Base-by-base conservation (phyloP, 495 filamentous ascomycete genomes). In the Alectoria sarmentosa region DNA sequence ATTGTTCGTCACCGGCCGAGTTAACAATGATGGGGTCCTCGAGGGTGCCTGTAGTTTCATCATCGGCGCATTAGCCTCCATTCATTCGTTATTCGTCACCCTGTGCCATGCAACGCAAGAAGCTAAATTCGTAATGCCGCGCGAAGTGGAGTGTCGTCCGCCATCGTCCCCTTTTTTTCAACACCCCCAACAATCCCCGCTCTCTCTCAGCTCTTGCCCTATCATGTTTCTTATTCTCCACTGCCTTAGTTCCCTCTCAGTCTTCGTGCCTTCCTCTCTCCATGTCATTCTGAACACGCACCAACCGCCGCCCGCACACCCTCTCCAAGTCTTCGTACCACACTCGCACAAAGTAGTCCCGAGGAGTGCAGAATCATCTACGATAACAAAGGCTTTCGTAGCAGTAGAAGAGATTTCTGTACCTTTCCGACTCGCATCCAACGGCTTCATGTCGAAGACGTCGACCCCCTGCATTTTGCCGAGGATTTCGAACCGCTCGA, bases 391-490 rank as follows among this genome's bases (percentile, higher is more conserved):
- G 17, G 52, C 19, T 21, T 8, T 55, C 17, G 14, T 7, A 34
- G 52, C 10, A 49, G 23, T 9, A 34, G 23, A 57, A 61, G 4
- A 0, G 3, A 28, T 0, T 13, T 34, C 48, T 62, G 36, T 79
- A 90, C 90, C 91, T 80, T 84, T 86, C 66, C 94, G 85, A 69
- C 88, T 92, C 42, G 94, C 84, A 80, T 96, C 92, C 67, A 99
- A 82, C 54, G 94, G 95, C 78, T 86, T 88, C 92, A 96, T 96
- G 78, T 99, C 95, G 79, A 98, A 99, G 73, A 98, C 82, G 76
- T 99, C 94, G 67, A 99, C 82, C 69, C 94, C 91, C 82, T 98
- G 90, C 88, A 97, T 96, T 85, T 99, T 99, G 77, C 94, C 94
- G 78, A 98, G 80, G 71, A 99, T 92, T 77, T 99, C 94, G 71